phyloP scores from a whole-genome alignment of 192 early-diverging fungal species.

The Backusella liffmaniae region DNA sequence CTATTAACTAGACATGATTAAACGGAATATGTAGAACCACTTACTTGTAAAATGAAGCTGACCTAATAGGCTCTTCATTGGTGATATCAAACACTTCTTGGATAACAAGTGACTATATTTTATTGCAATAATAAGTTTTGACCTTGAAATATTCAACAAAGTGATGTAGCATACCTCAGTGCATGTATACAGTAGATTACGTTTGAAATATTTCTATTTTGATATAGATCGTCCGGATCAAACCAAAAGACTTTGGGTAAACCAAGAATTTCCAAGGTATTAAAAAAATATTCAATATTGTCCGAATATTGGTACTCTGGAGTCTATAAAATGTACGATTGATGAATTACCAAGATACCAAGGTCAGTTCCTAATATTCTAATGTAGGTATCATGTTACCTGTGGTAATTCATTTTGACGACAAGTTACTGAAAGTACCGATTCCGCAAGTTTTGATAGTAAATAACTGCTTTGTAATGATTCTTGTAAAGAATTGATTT shows the following conservation, averaged over 20 bases:
- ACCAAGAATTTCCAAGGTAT: constrained; percentile 72
- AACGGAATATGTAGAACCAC: constrained; percentile 1
- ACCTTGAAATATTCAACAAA: neutral
- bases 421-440: constrained; percentile 75
- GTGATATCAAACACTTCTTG: constrained; percentile 80
- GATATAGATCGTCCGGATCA: constrained; percentile 96
- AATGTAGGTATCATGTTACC: no score
- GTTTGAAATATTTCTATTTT: constrained; percentile 98
- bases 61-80: constrained; percentile 91
- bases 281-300: constrained; percentile 95
- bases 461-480: constrained; percentile 89
- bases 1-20: neutral
- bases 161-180: constrained; percentile 56
- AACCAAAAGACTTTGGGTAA: constrained; percentile 96
- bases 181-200: constrained; percentile 99
- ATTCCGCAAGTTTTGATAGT: constrained; percentile 85
- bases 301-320: constrained; percentile 95
- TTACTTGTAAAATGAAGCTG: constrained; percentile 86
- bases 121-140: neutral
- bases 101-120: constrained; percentile 81
- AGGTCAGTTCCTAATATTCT: no score
- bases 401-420: neutral
- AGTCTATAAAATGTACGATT: constrained; percentile 31
- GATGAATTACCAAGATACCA: no score
- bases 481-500: constrained; percentile 82